Evolutionary conservation across 2,329 filamentous ascomycete genomes (phyloP).

Genomic region (Dactylonectria macrodidyma): DNA sequence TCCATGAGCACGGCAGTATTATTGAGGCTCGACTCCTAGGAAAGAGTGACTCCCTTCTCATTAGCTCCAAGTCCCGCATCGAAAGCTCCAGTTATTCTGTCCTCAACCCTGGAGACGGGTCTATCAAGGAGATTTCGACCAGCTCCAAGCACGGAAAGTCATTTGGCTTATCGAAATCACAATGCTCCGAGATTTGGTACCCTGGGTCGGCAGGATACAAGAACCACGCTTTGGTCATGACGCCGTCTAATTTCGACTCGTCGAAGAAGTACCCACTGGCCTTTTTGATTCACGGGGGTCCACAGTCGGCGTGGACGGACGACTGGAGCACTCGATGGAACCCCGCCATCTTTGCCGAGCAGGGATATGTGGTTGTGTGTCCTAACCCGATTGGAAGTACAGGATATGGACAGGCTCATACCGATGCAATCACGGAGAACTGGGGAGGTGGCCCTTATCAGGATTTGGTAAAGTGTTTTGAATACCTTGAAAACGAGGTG

Average conservation of each 20-base stretch:
- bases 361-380: constrained; percentile 86
- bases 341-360: constrained; percentile 86
- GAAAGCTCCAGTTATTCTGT: constrained; percentile 81
- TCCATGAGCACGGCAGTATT: constrained; percentile 70
- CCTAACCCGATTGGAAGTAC: constrained; percentile 90
- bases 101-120: constrained; percentile 62
- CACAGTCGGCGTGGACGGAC: constrained; percentile 83
- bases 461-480: constrained; percentile 84
- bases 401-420: constrained; percentile 84
- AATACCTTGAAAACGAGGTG: constrained; percentile 78
- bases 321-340: constrained; percentile 90
- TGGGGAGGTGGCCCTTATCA: constrained; percentile 91
- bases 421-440: constrained; percentile 82
- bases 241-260: constrained; percentile 76
- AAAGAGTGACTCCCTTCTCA: constrained; percentile 66
- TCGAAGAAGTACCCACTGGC: constrained; percentile 84
- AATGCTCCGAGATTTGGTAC: constrained; percentile 80
- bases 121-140: constrained; percentile 69
- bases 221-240: constrained; percentile 79
- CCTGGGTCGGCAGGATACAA: constrained; percentile 74
- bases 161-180: constrained; percentile 75
- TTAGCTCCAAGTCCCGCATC: constrained; percentile 77
- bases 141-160: constrained; percentile 75
- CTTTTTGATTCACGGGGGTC: constrained; percentile 87
- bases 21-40: constrained; percentile 67